Percentiles rank a stretch among this genome's conserved stretches.
Conservation (phyloP, 495 filamentous ascomycete species). For the Aspergillus hancockii region DNA sequence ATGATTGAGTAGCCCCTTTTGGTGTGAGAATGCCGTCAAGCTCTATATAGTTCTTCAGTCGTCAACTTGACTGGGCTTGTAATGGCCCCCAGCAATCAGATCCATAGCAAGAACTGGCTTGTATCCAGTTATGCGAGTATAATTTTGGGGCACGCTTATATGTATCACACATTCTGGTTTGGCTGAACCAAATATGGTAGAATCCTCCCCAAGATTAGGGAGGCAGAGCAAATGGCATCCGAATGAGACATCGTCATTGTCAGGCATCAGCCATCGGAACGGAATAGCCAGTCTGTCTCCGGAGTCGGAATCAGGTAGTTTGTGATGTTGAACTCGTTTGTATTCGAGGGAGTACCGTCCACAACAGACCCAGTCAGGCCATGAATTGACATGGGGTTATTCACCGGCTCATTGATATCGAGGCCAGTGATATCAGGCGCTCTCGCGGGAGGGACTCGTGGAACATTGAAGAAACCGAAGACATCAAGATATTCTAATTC, state of each 20-base stretch:
- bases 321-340: slow-evolving; percentile 51
- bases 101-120: not conserved
- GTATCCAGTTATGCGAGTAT: not conserved
- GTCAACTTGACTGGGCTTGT: no score
- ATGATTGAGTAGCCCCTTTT: no score
- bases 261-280: slow-evolving; percentile 29
- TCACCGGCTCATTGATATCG: slow-evolving; percentile 34
- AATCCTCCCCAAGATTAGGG: not conserved
- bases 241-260: not conserved
- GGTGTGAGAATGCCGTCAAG: no score
- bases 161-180: not conserved
- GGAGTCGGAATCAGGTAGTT: slow-evolving; percentile 50
- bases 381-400: slow-evolving; percentile 46
- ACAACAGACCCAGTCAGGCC: slow-evolving; percentile 36
- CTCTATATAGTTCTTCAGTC: no score
- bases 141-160: not conserved
- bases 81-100: not conserved
- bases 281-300: slow-evolving; percentile 50
- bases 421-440: slow-evolving; percentile 32
- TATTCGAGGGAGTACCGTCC: slow-evolving; percentile 27
- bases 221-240: not conserved
- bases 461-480: slow-evolving; percentile 91
- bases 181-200: not conserved
- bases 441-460: slow-evolving; percentile 58
- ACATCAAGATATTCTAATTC: slow-evolving; percentile 90